These are phyloP conservation scores for Podila horticola DNA, from an alignment of 192 early-diverging fungal genomes.

Conservation along the genomic window DNA sequence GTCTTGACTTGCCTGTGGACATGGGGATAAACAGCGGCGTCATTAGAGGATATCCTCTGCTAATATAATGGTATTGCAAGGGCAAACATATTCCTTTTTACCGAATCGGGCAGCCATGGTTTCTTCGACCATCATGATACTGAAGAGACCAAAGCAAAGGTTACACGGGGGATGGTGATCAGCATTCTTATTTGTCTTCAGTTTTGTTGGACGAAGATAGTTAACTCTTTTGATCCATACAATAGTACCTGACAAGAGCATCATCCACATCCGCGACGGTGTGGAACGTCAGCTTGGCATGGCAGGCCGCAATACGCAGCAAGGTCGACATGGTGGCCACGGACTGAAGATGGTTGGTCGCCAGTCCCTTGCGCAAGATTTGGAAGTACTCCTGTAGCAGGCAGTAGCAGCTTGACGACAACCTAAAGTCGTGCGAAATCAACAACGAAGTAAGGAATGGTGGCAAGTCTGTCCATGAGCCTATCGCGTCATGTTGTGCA, in stretches of 20 bases:
- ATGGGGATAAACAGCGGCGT: background rate
- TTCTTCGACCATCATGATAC: slow-evolving; percentile 47
- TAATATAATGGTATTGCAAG: no score
- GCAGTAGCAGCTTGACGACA: slow-evolving; percentile 17
- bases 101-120: slow-evolving; percentile 42
- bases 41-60: background rate
- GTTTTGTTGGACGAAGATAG: background rate
- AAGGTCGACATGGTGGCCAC: slow-evolving; percentile 36
- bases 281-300: slow-evolving; percentile 44
- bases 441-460: no score
- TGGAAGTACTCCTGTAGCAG: slow-evolving; percentile 27
- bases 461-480: no score
- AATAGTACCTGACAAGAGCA: slow-evolving; percentile 38
- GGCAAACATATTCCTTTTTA: background rate
- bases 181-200: no score
- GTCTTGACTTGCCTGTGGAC: slow-evolving; percentile 14
- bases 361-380: slow-evolving; percentile 25
- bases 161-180: background rate
- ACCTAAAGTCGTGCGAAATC: no score
- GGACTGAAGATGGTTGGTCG: slow-evolving; percentile 11
- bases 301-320: slow-evolving; percentile 22
- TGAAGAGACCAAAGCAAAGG: background rate
- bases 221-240: no score
- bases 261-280: slow-evolving; percentile 10
- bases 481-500: background rate